These are phyloP conservation scores for Zygoascus flipseniorum DNA, from an alignment of 805 yeast genomes.

Conservation along the genomic window DNA sequence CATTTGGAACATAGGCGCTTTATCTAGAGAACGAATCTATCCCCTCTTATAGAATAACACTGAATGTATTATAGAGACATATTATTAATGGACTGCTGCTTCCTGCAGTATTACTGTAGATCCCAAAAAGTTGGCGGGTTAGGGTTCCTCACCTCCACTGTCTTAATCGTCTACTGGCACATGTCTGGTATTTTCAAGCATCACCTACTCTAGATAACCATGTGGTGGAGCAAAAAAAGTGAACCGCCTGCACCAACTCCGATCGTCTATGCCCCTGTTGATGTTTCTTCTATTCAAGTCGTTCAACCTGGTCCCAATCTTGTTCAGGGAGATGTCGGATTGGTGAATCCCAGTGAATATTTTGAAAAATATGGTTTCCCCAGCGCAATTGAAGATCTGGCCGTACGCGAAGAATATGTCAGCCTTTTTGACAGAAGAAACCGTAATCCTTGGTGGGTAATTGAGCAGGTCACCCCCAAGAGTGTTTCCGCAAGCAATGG, in stretches of 20 bases:
- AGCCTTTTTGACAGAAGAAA: constrained; percentile 80
- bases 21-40: background rate
- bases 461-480: constrained; percentile 78
- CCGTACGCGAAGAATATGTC: constrained; percentile 64
- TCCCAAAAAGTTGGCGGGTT: too few relatives aligned
- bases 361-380: constrained; percentile 88
- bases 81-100: too few relatives aligned
- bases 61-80: too few relatives aligned
- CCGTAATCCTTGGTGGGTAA: constrained; percentile 68
- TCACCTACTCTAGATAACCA: background rate
- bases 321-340: constrained; percentile 5
- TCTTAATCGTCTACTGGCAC: too few relatives aligned
- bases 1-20: constrained; percentile 27
- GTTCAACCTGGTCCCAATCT: background rate
- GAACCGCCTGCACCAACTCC: background rate
- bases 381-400: constrained; percentile 85
- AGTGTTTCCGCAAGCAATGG: constrained; percentile 42
- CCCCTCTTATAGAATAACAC: too few relatives aligned
- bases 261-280: background rate
- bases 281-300: background rate
- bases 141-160: too few relatives aligned
- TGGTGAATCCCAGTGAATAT: constrained; percentile 66
- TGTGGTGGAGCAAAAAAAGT: constrained; percentile 3
- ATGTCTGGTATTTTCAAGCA: too few relatives aligned
- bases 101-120: too few relatives aligned